A percentile compares a stretch with the other conserved stretches of the same genome.
Evolutionary conservation across 2,329 filamentous ascomycete species (phyloP).

Genomic region (Pestalotiopsis sp.): DNA sequence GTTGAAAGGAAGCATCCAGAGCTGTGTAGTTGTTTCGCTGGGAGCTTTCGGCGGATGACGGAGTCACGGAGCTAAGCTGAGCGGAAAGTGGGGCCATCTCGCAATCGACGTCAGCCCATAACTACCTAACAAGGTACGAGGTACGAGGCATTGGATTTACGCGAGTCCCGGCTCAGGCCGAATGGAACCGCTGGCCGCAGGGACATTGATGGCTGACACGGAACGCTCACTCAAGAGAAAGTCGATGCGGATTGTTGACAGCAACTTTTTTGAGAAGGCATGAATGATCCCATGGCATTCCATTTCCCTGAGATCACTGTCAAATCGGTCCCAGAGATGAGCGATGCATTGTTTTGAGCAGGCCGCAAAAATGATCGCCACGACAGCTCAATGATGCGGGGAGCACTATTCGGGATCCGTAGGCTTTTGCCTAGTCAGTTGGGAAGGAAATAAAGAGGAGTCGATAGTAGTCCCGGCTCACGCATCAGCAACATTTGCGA

Average conservation of each 20-base stretch:
- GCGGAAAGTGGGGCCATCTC: conserved; percentile 5
- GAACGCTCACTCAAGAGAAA: neutral
- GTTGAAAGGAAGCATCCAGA: neutral
- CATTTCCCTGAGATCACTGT: neutral
- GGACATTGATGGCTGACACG: neutral
- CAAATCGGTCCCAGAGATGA: neutral
- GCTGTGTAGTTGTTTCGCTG: neutral
- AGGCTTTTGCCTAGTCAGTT: neutral
- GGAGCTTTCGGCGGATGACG: conserved; percentile 7
- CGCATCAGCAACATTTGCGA: neutral
- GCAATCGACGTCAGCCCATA: conserved; percentile 9
- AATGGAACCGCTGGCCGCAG: neutral
- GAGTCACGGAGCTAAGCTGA: neutral
- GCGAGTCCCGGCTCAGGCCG: neutral
- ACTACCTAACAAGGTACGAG: too few relatives aligned
- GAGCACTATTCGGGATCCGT: neutral
- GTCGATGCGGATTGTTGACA: neutral
- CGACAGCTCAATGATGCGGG: neutral
- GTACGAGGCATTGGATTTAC: neutral
- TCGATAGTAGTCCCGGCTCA: too few relatives aligned
- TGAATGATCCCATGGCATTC: neutral
- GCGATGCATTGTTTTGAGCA: neutral
- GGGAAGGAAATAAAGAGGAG: neutral
- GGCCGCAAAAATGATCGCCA: neutral
- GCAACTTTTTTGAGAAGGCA: neutral